Conservation (phyloP, 352 stramenopile genomes). For the Globisporangium megalacanthum region DNA sequence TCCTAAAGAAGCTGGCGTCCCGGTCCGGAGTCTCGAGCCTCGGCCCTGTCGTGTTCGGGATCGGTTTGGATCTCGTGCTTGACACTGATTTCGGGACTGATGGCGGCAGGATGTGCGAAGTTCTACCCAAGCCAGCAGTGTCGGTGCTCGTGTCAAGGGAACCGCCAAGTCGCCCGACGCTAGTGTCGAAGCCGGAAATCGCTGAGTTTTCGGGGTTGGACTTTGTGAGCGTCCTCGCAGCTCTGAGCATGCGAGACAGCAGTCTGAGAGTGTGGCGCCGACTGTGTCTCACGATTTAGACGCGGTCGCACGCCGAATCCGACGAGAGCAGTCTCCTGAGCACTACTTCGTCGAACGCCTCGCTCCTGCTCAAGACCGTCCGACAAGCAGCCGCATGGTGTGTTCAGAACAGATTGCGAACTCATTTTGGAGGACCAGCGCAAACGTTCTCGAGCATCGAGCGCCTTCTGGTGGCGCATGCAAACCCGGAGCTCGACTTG, state of each 20-base stretch:
- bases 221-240: conserved; percentile 39
- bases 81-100: conserved; percentile 5
- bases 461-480: conserved; percentile 41
- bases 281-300: conserved; percentile 16
- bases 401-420: conserved; percentile 65
- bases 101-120: not conserved
- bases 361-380: conserved; percentile 25
- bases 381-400: conserved; percentile 62
- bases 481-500: not conserved
- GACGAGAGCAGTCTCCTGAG: not conserved
- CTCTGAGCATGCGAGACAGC: conserved; percentile 24
- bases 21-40: conserved; percentile 2
- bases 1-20: conserved; percentile 10
- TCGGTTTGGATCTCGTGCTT: conserved; percentile 12
- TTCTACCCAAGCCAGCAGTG: conserved; percentile 3
- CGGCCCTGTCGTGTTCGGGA: conserved; percentile 8
- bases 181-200: not conserved
- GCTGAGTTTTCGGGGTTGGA: conserved; percentile 26
- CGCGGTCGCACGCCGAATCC: conserved; percentile 1
- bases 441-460: conserved; percentile 79
- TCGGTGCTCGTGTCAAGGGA: conserved; percentile 7
- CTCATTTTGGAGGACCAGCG: conserved; percentile 65
- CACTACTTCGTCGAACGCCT: conserved; percentile 11
- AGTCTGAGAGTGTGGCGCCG: conserved; percentile 30
- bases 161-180: conserved; percentile 1